A percentile compares a stretch with the other conserved stretches of the same genome.
Conservation (phyloP, 495 filamentous ascomycete species). For the Hypomontagnella submonticulosa region DNA sequence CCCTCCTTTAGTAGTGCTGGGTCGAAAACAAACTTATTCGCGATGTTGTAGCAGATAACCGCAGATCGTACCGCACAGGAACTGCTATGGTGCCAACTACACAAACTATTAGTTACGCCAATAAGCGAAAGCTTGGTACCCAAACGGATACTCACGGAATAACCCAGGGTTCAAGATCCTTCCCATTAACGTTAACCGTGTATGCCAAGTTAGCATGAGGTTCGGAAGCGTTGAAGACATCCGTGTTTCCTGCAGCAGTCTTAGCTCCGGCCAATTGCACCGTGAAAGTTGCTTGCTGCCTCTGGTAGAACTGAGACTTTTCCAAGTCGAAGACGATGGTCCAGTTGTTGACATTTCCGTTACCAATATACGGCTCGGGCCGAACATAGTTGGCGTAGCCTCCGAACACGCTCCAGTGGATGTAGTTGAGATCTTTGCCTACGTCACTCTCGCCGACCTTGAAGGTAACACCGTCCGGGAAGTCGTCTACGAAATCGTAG, state of each 20-base stretch:
- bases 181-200: constrained; percentile 56
- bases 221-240: constrained; percentile 60
- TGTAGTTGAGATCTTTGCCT: constrained; percentile 61
- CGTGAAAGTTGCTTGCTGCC: constrained; percentile 61
- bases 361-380: constrained; percentile 43
- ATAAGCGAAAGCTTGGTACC: neutral
- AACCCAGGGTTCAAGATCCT: constrained; percentile 56
- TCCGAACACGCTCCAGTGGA: constrained; percentile 67
- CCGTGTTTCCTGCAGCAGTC: constrained; percentile 66
- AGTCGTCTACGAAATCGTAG: constrained; percentile 64
- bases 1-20: constrained; percentile 55
- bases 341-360: constrained; percentile 65
- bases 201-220: constrained; percentile 59
- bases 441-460: constrained; percentile 60
- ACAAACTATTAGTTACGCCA: constrained; percentile 13
- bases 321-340: constrained; percentile 62
- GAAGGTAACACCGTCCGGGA: constrained; percentile 63
- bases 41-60: constrained; percentile 67
- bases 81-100: constrained; percentile 54
- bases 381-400: constrained; percentile 49
- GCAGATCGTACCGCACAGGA: constrained; percentile 66
- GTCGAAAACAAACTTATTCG: constrained; percentile 63
- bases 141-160: constrained; percentile 53
- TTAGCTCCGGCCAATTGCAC: constrained; percentile 68
- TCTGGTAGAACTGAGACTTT: constrained; percentile 42